phyloP scores from a whole-genome alignment of 2,329 filamentous ascomycete genomes.

The Diaporthe capsici region DNA sequence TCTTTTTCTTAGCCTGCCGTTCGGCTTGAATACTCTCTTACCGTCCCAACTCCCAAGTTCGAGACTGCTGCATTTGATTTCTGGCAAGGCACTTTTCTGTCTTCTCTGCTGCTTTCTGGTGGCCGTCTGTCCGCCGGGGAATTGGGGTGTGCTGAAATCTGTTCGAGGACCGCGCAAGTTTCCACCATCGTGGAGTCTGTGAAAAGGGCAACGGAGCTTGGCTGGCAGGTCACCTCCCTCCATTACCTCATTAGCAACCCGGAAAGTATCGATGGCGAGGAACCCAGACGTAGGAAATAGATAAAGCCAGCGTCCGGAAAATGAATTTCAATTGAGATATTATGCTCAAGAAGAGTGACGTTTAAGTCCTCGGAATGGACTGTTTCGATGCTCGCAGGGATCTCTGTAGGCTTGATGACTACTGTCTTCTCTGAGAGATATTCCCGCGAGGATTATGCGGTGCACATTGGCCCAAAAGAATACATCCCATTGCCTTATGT shows the following conservation, averaged over 20 bases:
- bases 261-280: neutral
- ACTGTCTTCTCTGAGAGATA: neutral
- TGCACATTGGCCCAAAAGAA: no score
- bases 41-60: neutral
- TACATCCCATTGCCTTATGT: no score
- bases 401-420: conserved; percentile 2
- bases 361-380: neutral
- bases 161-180: neutral
- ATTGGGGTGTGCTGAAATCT: neutral
- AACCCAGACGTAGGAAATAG: neutral
- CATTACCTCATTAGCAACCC: neutral
- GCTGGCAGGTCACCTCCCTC: neutral
- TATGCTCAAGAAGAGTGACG: neutral
- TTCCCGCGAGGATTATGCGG: neutral
- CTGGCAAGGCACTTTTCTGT: neutral
- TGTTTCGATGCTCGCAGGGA: neutral
- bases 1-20: neutral
- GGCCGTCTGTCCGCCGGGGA: neutral
- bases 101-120: neutral
- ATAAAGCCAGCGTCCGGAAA: neutral
- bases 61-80: neutral
- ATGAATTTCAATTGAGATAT: neutral
- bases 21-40: neutral
- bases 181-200: neutral
- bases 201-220: neutral